A percentile compares a stretch with the other conserved stretches of the same genome.
Conservation (phyloP, 768 basidiomycete species). For the Pisolithus sp. region DNA sequence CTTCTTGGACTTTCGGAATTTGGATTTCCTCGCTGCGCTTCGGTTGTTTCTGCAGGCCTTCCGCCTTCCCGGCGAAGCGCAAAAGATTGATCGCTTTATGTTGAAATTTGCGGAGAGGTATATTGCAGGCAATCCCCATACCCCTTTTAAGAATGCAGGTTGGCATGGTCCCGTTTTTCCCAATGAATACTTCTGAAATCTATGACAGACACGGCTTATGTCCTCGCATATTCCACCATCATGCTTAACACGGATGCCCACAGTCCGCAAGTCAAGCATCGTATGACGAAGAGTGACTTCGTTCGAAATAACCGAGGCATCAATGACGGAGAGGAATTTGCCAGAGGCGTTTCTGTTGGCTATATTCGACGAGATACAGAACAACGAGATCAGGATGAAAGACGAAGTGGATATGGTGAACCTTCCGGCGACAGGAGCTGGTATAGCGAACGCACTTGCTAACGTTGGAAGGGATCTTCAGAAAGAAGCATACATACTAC, state of each 20-base stretch:
- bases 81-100: slow-evolving; percentile 99
- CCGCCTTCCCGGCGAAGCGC: slow-evolving; percentile 93
- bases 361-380: slow-evolving; percentile 87
- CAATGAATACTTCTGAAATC: slow-evolving; percentile 5
- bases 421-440: slow-evolving; percentile 48
- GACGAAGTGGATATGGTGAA: slow-evolving; percentile 75
- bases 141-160: slow-evolving; percentile 93
- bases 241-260: slow-evolving; percentile 97
- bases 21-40: slow-evolving; percentile 83
- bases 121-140: slow-evolving; percentile 80
- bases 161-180: slow-evolving; percentile 16
- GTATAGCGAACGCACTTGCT: slow-evolving; percentile 75
- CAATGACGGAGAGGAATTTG: slow-evolving; percentile 82
- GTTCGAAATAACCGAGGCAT: slow-evolving; percentile 94
- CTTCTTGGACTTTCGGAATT: slow-evolving; percentile 75
- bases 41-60: slow-evolving; percentile 90
- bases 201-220: slow-evolving; percentile 77
- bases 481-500: slow-evolving; percentile 91
- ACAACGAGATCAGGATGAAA: slow-evolving; percentile 97
- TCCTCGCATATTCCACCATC: slow-evolving; percentile 92
- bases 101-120: slow-evolving; percentile 98
- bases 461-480: slow-evolving; percentile 92
- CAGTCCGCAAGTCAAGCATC: slow-evolving; percentile 87
- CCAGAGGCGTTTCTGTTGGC: slow-evolving; percentile 74
- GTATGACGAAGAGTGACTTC: slow-evolving; percentile 92